Evolutionary conservation across 2,329 filamentous ascomycete genomes (phyloP), one percentile per base, ranked within the genome.

Genomic region (Phialocephala sp.): DNA sequence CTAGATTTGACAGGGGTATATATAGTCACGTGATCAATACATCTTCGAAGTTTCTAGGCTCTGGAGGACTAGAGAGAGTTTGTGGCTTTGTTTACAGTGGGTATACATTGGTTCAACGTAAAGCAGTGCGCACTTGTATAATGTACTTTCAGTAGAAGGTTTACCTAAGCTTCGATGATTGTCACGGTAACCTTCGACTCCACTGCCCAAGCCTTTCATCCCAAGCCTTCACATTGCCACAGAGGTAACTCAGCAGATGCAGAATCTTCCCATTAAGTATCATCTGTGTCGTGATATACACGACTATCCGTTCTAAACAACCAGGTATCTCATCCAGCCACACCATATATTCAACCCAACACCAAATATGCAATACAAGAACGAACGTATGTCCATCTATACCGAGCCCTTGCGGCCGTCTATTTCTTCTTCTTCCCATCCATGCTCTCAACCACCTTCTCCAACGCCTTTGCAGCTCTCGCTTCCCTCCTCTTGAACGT

Each of bases 401-500:
- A 37, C 55, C 22, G 8, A 12, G 35, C 14, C 32, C 32, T 57
- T 20, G 18, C 35, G 35, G 36, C 35, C 32, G 6, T 22, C 65
- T 71, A 74, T 58, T 71, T 71, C 69, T 72, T 74, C 70, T 69
- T 72, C 60, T 69, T 72, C 14, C 61, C 61, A 59, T 70, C 71
- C 55, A 67, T 65, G 57, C 83, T 81, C 15, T 78, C 79, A 27
- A 89, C 72, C 14, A 86, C 83, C 39, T 76, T 78, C 58, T 86
- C 80, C 67, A 89, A 75, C 5, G 82, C 79, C 75, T 77, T 82
- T 14, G 84, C 82, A 0, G 89, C 89, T 72, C 80, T 81, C 60
- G 80, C 78, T 77, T 92, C 90, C 59, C 82, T 79, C 75, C 80
- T 82, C 65, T 87, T 81, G 74, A 93, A 88, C 0, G 78, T 77